Evolutionary conservation across 1,284 basidiomycete genomes (phyloP).

Genomic region (Ganoderma boninense): DNA sequence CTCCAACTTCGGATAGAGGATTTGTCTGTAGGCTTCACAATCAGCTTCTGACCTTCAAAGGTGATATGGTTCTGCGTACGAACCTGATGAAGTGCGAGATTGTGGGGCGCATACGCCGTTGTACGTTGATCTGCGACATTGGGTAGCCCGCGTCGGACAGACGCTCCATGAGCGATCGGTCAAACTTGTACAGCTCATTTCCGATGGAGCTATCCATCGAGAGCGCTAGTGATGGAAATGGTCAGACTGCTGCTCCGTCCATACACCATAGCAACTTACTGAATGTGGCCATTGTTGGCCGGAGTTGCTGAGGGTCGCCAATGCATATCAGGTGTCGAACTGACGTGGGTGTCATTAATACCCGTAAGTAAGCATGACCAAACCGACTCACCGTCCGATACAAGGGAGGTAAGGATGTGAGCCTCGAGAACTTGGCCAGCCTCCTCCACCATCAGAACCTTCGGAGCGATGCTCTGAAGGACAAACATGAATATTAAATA

Average conservation of each 20-base stretch:
- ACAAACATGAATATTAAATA: background rate
- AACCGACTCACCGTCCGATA: conserved; percentile 44
- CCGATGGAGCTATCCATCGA: conserved; percentile 51
- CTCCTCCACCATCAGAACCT: conserved; percentile 52
- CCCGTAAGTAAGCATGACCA: background rate
- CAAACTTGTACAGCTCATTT: conserved; percentile 49
- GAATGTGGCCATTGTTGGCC: conserved; percentile 71
- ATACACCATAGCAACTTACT: conserved; percentile 47
- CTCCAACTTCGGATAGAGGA: conserved; percentile 64
- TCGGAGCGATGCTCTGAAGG: conserved; percentile 44
- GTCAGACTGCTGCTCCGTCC: background rate
- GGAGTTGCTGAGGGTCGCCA: conserved; percentile 61
- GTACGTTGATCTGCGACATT: conserved; percentile 52
- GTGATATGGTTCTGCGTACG: background rate
- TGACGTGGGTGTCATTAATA: background rate
- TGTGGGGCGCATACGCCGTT: conserved; percentile 53
- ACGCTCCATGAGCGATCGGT: conserved; percentile 58
- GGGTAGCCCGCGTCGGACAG: conserved; percentile 47
- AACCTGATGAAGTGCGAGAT: conserved; percentile 53
- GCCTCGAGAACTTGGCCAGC: conserved; percentile 85
- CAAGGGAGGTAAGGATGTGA: conserved; percentile 68
- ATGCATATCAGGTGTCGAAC: conserved; percentile 37
- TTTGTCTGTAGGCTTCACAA: conserved; percentile 48
- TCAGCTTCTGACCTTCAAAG: too few species aligned
- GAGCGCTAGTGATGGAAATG: conserved; percentile 39